These are phyloP conservation scores for Nannochloris sp. DNA, from an alignment of 139 green algal species.

Conservation along the genomic window DNA sequence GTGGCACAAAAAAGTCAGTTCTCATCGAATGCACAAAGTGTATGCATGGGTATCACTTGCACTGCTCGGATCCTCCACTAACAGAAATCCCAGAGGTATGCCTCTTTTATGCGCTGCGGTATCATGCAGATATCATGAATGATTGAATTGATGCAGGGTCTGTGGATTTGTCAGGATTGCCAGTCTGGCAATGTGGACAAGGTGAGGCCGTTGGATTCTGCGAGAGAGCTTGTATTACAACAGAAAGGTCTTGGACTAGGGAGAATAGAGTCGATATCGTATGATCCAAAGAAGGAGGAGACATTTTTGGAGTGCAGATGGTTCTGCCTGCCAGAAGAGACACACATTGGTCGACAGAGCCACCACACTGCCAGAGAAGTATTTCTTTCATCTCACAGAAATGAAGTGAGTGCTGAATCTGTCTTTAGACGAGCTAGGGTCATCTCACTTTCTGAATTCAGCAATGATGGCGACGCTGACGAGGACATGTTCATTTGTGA, in stretches of 20 bases:
- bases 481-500: conserved; percentile 84
- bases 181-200: conserved; percentile 4
- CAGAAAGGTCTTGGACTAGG: conserved; percentile 32
- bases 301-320: conserved; percentile 42
- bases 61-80: conserved; percentile 69
- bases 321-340: conserved; percentile 78
- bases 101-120: too few species aligned
- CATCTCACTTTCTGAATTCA: conserved; percentile 18
- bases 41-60: conserved; percentile 76
- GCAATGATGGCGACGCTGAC: conserved; percentile 8
- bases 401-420: conserved; percentile 32
- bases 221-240: conserved; percentile 40
- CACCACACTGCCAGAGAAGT: conserved; percentile 76
- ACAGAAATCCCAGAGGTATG: conserved; percentile 40
- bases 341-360: conserved; percentile 65
- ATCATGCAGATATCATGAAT: too few species aligned
- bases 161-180: conserved; percentile 65
- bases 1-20: conserved; percentile 8
- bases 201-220: conserved; percentile 9
- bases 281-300: conserved; percentile 5
- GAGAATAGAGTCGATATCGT: conserved; percentile 42
- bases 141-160: conserved; percentile 28
- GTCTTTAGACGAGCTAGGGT: conserved; percentile 34
- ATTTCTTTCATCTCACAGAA: conserved; percentile 46
- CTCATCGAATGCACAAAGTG: conserved; percentile 87